Percentiles rank a stretch among this genome's conserved stretches.
Evolutionary conservation across 352 stramenopile species (phyloP).

Genomic region (Pythium aphanidermatum): DNA sequence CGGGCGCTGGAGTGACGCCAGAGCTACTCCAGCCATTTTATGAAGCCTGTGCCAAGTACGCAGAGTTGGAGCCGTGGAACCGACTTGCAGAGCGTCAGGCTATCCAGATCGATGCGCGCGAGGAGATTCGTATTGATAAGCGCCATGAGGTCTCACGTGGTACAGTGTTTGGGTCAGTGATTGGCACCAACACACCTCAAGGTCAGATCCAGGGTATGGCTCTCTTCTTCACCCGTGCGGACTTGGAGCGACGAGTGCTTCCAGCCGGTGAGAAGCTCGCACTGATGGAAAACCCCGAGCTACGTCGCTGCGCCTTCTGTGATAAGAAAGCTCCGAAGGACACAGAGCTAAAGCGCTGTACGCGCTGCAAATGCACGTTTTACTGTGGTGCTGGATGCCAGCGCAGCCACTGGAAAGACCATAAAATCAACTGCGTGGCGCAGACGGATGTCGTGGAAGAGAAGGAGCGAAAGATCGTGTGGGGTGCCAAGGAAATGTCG

Average conservation of each 20-base stretch:
- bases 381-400: conserved; percentile 76
- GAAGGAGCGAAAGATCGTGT: conserved; percentile 50
- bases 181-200: conserved; percentile 43
- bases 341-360: conserved; percentile 72
- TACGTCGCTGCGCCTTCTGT: conserved; percentile 69
- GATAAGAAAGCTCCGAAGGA: conserved; percentile 62
- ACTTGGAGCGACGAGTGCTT: conserved; percentile 71
- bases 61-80: conserved; percentile 60
- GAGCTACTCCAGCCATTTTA: conserved; percentile 60
- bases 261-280: conserved; percentile 58
- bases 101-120: conserved; percentile 68
- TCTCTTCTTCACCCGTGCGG: conserved; percentile 70
- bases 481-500: conserved; percentile 79
- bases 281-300: conserved; percentile 58
- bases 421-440: conserved; percentile 74
- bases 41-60: conserved; percentile 56
- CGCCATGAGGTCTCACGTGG: conserved; percentile 45
- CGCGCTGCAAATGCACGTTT: conserved; percentile 79
- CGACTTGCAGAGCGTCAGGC: conserved; percentile 65
- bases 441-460: conserved; percentile 18
- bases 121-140: conserved; percentile 62
- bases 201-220: conserved; percentile 69
- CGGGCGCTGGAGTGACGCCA: conserved; percentile 43
- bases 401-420: conserved; percentile 74
- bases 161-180: conserved; percentile 72